Evolutionary conservation across 2,329 filamentous ascomycete species (phyloP).

Genomic region (Dryadomyces quercivorus): DNA sequence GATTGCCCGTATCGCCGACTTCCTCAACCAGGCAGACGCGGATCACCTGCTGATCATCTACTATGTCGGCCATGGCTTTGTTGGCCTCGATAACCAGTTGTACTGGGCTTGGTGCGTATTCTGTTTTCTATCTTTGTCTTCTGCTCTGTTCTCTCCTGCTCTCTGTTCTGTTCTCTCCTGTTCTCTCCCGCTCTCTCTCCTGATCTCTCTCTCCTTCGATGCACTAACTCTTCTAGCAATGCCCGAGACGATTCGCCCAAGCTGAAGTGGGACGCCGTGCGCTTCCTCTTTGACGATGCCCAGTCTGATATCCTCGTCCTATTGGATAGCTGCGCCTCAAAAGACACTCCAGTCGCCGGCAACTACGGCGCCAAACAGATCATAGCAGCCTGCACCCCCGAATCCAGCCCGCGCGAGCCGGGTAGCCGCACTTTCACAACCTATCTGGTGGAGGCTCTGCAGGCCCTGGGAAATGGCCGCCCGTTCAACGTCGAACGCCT

Average conservation of each 20-base stretch:
- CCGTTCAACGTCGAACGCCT: slow-evolving; percentile 45
- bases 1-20: slow-evolving; percentile 45
- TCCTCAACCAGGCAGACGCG: slow-evolving; percentile 43
- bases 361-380: slow-evolving; percentile 48
- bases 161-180: too few species aligned
- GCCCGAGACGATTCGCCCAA: slow-evolving; percentile 43
- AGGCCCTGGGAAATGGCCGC: slow-evolving; percentile 37
- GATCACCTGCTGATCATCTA: slow-evolving; percentile 53
- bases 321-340: slow-evolving; percentile 48
- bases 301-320: slow-evolving; percentile 51
- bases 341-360: slow-evolving; percentile 35
- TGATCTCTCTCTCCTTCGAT: slow-evolving; percentile 13
- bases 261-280: slow-evolving; percentile 51
- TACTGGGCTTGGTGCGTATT: slow-evolving; percentile 57
- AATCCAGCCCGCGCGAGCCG: slow-evolving; percentile 32
- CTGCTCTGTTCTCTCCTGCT: background rate
- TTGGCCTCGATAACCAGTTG: slow-evolving; percentile 45
- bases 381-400: slow-evolving; percentile 46
- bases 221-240: slow-evolving; percentile 31
- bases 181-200: too few species aligned
- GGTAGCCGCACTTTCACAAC: slow-evolving; percentile 45
- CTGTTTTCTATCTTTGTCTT: too few species aligned
- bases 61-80: slow-evolving; percentile 49
- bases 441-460: slow-evolving; percentile 41
- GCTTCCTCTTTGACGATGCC: slow-evolving; percentile 49